Evolutionary conservation across 495 filamentous ascomycete species (phyloP), one percentile per base, ranked within the genome.

Genomic region (Aspergillus nanangensis): DNA sequence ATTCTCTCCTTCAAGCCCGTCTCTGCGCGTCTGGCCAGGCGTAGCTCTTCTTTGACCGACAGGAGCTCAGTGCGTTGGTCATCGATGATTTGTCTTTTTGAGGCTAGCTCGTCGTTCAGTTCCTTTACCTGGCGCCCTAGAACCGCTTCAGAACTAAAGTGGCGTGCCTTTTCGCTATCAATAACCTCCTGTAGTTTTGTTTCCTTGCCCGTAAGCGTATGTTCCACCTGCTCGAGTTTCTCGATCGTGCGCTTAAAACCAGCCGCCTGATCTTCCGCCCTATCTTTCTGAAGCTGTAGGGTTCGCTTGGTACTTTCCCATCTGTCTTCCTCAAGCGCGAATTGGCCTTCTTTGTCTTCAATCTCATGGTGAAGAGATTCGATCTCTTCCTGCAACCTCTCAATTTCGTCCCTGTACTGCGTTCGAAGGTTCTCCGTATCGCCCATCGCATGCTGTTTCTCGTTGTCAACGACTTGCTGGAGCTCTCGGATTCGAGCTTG

Each of bases 171-270:
- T 40, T 84, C 80, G 41, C 77, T 75, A 34, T 80, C 72, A 10
- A 84, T 65, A 17, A 75, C 76, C 50, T 86, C 75, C 54, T 85
- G 81, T 15, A 88, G 67, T 53, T 79, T 81, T 29, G 63, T 68
- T 47, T 87, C 84, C 51, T 81, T 83, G 43, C 75, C 74, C 22
- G 83, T 81, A 21, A 85, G 62, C 13, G 72, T 78, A n/a, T 82
- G 78, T 53, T 88, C 82, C 22, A 75, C 65, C 48, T 79, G 65
- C 38, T 86, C 84, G n/a, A 92, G 67, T 52, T 78, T 80, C 44
- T 87, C 79, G 46, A 90, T 82, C 1, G 84, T 85, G 38, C 78
- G 74, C 60, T 89, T 82, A 22, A 88, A 78, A n/a, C 82, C 81
- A 14, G 72, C 66, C 9, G 81, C 82, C 41, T 84, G 78, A 44